A percentile compares a stretch with the other conserved stretches of the same genome.
These are phyloP conservation scores for Coemansia javaensis DNA, from an alignment of 192 early-diverging fungal species.

Conservation along the genomic window DNA sequence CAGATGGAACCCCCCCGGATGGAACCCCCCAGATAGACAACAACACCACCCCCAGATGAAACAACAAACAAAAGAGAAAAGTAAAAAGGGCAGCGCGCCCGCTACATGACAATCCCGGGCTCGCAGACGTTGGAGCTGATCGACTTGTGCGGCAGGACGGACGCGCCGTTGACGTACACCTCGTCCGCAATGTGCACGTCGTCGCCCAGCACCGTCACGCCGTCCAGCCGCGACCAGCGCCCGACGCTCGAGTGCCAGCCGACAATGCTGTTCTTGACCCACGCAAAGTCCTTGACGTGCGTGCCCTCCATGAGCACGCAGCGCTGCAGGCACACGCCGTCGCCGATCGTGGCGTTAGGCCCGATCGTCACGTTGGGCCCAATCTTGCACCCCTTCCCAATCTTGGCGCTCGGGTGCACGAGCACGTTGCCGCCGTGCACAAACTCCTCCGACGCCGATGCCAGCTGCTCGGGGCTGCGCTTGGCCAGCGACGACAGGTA, in stretches of 20 bases:
- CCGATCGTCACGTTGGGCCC: slow-evolving; percentile 98
- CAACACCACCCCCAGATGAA: too few species aligned
- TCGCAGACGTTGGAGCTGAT: slow-evolving; percentile 84
- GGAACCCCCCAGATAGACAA: too few species aligned
- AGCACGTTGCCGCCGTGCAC: slow-evolving; percentile 86
- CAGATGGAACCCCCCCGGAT: too few species aligned
- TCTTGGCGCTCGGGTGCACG: slow-evolving; percentile 83
- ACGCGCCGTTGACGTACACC: slow-evolving; percentile 91
- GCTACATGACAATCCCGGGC: slow-evolving; percentile 93
- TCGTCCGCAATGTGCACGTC: slow-evolving; percentile 94
- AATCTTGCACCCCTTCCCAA: slow-evolving; percentile 94
- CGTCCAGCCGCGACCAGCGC: slow-evolving; percentile 92
- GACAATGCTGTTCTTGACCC: slow-evolving; percentile 85
- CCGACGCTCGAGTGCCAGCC: slow-evolving; percentile 96
- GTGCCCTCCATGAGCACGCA: slow-evolving; percentile 84
- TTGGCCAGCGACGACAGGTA: slow-evolving; percentile 83
- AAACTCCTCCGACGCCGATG: slow-evolving; percentile 61
- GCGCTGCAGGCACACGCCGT: slow-evolving; percentile 88
- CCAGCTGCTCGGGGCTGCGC: slow-evolving; percentile 66
- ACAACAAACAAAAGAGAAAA: too few species aligned
- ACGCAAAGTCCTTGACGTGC: slow-evolving; percentile 82
- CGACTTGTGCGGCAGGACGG: slow-evolving; percentile 94
- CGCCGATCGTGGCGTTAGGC: slow-evolving; percentile 82
- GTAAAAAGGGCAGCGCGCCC: too few species aligned
- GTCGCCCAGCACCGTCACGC: slow-evolving; percentile 91